phyloP scores from a whole-genome alignment of 1,284 basidiomycete genomes.

The Lentinula novae-zelandiae region DNA sequence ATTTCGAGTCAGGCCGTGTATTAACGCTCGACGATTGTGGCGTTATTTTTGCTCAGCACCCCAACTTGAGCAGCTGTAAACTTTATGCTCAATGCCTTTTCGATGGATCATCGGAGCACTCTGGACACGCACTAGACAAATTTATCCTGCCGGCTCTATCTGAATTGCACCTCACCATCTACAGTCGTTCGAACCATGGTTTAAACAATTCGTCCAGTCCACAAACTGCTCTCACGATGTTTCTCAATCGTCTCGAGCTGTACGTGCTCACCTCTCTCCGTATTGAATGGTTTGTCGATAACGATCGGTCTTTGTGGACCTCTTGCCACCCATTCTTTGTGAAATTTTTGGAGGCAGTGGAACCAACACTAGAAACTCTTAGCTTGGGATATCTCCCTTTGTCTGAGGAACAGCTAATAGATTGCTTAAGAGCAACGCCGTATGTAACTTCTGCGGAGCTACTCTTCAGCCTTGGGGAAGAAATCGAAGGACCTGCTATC shows the following conservation, averaged over 20 bases:
- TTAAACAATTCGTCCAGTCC: neutral
- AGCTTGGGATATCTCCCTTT: constrained; percentile 34
- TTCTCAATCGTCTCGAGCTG: constrained; percentile 20
- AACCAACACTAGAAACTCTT: constrained; percentile 26
- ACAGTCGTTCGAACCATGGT: constrained; percentile 14
- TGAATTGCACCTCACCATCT: constrained; percentile 26
- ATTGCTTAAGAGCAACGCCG: constrained; percentile 26
- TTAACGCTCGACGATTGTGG: constrained; percentile 31
- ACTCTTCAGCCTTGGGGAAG: constrained; percentile 28
- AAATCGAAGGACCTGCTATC: constrained; percentile 30
- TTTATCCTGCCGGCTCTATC: constrained; percentile 17
- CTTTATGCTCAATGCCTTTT: constrained; percentile 28
- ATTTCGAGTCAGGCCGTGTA: constrained; percentile 26
- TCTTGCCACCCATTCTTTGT: constrained; percentile 21
- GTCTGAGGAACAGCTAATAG: constrained; percentile 27
- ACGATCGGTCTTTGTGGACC: neutral
- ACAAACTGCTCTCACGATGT: constrained; percentile 25
- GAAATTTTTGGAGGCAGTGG: constrained; percentile 25
- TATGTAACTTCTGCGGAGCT: constrained; percentile 27
- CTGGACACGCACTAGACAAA: neutral
- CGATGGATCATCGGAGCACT: neutral
- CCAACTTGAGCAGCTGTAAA: constrained; percentile 27
- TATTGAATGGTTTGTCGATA: constrained; percentile 12
- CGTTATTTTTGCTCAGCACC: constrained; percentile 27
- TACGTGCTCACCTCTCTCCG: constrained; percentile 2